Base-by-base conservation (phyloP, 2,329 filamentous ascomycete genomes). In the Fusarium lyarnte region DNA sequence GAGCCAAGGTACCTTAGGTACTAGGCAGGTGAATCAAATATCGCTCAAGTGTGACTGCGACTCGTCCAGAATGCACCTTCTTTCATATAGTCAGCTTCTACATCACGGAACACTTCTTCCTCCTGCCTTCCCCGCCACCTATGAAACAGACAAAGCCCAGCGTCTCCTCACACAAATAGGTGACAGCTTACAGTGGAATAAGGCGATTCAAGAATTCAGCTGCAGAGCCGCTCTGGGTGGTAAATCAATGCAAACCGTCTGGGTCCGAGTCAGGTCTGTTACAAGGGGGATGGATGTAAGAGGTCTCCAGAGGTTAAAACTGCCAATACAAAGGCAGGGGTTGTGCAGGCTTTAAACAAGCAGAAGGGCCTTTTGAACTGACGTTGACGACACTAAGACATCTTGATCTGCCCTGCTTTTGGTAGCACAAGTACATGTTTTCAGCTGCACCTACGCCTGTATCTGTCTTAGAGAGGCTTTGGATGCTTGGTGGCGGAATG, bases 401-500 rank as follows among this genome's bases (percentile, higher is more conserved):
- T 25, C 54, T 41, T 29, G 39, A 21, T 63, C 39, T 76, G 66
- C 75, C 75, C 69, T 77, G 75, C 64, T 77, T 77, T 64, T 47
- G 55, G 63, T 23, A 63, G 31, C 63, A 57, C 58, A 38, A 51
- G 64, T 58, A 54, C 53, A 57, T 63, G 42, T 35, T 68, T 57
- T 63, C 68, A 63, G 69, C 58, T 69, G 47, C 16, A 29, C 42
- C 47, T 55, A 38, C 61, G 70, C 70, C 35, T 66, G 66, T 51
- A 58, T 63, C 39, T 49, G 47, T 42, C 46, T 61, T 47, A 53
- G 63, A 42, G 59, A 49, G 53, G 53, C 58, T 39, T 49, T 23
- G 35, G 38, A n/a, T 63, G 61, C 58, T 66, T 52, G 74, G 72
- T 73, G 73, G 75, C 67, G 78, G 76, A 76, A 78, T 78, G 78